phyloP scores from a whole-genome alignment of 345 rosid genomes.

The Salix udensis region DNA sequence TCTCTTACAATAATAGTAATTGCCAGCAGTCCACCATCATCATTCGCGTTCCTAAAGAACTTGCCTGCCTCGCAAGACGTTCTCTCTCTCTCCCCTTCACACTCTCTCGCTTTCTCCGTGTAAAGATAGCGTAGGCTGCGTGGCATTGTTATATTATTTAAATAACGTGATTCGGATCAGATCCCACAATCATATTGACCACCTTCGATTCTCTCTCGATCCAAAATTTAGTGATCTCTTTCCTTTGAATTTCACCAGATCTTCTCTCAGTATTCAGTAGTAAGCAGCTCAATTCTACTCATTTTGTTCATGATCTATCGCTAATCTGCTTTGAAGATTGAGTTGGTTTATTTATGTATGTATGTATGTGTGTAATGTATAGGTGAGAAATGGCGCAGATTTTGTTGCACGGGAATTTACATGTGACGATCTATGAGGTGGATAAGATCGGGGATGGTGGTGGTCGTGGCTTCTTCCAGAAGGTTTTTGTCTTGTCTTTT shows the following conservation, averaged over 20 bases:
- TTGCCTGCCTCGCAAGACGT: neutral
- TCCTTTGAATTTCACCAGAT: neutral
- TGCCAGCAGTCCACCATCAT: too few relatives aligned
- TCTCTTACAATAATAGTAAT: too few relatives aligned
- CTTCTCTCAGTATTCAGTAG: neutral
- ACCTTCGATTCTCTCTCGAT: neutral
- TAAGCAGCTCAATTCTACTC: neutral
- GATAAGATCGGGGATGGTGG: conserved; percentile 54
- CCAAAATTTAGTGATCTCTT: neutral
- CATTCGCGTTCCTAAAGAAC: neutral
- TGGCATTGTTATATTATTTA: too few relatives aligned
- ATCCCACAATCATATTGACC: neutral
- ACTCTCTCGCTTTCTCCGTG: neutral
- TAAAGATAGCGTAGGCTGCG: neutral
- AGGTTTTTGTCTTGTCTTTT: conserved; percentile 38
- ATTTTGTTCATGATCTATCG: neutral
- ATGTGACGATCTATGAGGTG: conserved; percentile 84
- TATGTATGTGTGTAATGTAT: neutral
- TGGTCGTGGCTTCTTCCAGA: conserved; percentile 48
- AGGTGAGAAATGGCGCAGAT: conserved; percentile 66
- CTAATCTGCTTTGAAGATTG: neutral
- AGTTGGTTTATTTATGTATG: neutral
- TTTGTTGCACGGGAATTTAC: conserved; percentile 77
- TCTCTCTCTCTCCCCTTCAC: too few relatives aligned
- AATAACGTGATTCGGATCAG: neutral